These are phyloP conservation scores for Speleostelium caveatum DNA, from an alignment of 78 protist species.

Conservation along the genomic window DNA sequence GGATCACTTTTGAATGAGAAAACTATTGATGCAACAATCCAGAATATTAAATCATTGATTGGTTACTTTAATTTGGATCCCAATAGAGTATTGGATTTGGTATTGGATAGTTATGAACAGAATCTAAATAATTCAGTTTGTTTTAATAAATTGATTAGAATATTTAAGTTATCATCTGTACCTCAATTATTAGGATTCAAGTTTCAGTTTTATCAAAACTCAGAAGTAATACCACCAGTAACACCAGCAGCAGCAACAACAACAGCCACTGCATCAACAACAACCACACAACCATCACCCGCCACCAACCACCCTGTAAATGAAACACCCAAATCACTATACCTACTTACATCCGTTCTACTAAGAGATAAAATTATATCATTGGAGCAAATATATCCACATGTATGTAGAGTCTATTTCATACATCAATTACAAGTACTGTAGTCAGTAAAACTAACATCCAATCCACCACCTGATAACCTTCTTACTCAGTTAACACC, in stretches of 20 bases:
- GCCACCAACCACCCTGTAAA: background rate
- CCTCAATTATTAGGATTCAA: conserved; percentile 76
- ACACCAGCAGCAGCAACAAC: background rate
- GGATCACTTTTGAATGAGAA: conserved; percentile 17
- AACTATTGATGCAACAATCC: conserved; percentile 29
- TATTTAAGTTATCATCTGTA: conserved; percentile 24
- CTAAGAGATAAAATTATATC: conserved; percentile 23
- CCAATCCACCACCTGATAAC: background rate
- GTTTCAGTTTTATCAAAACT: conserved; percentile 56
- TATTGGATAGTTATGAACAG: conserved; percentile 77
- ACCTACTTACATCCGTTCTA: conserved; percentile 34
- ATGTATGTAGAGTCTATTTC: conserved; percentile 16
- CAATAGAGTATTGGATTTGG: conserved; percentile 85
- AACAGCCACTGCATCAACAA: background rate
- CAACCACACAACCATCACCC: background rate
- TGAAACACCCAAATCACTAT: conserved; percentile 51
- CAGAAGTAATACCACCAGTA: too few relatives aligned
- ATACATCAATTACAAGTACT: background rate
- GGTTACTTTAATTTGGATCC: conserved; percentile 90
- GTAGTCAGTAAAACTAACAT: too few relatives aligned
- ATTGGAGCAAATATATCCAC: conserved; percentile 68
- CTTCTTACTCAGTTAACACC: conserved; percentile 10
- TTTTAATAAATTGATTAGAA: conserved; percentile 15
- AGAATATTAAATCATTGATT: conserved; percentile 60
- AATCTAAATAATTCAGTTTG: conserved; percentile 15